Evolutionary conservation across 805 yeast species (phyloP).

Genomic region (Myxozyma sirexii): DNA sequence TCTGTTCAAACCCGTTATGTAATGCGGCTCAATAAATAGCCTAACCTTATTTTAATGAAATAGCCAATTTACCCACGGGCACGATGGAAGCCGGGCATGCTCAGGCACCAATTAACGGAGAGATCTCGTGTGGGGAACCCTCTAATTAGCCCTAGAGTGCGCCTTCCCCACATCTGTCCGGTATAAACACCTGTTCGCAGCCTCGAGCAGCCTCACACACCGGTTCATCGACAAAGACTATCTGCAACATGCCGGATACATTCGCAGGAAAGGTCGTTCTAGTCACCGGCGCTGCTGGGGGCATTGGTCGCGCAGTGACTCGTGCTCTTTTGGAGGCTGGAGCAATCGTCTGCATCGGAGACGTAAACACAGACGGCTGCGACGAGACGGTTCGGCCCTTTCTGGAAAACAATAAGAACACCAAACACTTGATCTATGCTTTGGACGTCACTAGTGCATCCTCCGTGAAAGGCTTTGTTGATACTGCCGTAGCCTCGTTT

Average conservation of each 20-base stretch:
- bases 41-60: background rate
- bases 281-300: conserved; percentile 7
- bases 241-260: background rate
- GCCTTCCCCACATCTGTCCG: background rate
- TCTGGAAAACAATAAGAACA: background rate
- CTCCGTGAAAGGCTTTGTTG: conserved; percentile 39
- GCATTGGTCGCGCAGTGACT: conserved; percentile 7
- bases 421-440: conserved; percentile 36
- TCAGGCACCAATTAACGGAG: background rate
- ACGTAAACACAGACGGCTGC: conserved; percentile 5
- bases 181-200: background rate
- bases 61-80: background rate
- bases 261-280: conserved; percentile 2
- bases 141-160: background rate
- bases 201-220: too few species aligned
- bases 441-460: conserved; percentile 32
- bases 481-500: conserved; percentile 61
- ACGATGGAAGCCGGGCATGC: background rate
- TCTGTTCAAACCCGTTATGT: too few species aligned
- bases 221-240: too few species aligned
- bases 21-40: too few species aligned
- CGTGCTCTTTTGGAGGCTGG: background rate
- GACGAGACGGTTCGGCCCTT: background rate
- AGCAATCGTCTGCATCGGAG: conserved; percentile 3
- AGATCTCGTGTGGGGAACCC: background rate